Evolutionary conservation across 2,329 filamentous ascomycete species (phyloP).

Genomic region (Alternaria alternata): DNA sequence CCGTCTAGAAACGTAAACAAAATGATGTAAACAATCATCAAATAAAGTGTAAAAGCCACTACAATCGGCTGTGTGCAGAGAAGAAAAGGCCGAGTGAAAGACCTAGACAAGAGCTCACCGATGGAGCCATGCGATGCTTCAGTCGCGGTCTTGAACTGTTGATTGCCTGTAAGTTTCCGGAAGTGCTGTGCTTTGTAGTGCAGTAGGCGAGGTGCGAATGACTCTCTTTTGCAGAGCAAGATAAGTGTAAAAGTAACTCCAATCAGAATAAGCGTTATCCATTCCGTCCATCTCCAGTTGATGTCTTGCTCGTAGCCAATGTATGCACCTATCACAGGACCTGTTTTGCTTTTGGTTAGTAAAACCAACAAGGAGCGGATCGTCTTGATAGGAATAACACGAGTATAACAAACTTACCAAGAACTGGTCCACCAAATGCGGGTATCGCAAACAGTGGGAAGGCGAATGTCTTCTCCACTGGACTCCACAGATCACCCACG

Average conservation of each 20-base stretch:
- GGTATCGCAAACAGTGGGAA: constrained; percentile 37
- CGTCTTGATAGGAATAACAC: neutral
- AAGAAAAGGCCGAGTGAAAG: constrained; percentile 55
- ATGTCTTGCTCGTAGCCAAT: constrained; percentile 27
- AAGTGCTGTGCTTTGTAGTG: constrained; percentile 49
- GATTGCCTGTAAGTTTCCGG: constrained; percentile 45
- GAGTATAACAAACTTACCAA: constrained; percentile 13
- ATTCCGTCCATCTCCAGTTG: constrained; percentile 40
- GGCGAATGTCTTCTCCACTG: constrained; percentile 33
- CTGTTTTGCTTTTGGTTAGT: constrained; percentile 29
- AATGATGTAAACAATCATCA: constrained; percentile 63
- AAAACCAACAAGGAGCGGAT: neutral
- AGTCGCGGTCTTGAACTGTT: constrained; percentile 56
- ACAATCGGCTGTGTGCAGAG: constrained; percentile 57
- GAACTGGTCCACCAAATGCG: constrained; percentile 23
- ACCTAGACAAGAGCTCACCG: constrained; percentile 38
- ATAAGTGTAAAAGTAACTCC: constrained; percentile 20
- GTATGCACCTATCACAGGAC: constrained; percentile 55
- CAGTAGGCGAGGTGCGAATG: constrained; percentile 30
- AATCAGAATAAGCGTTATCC: constrained; percentile 35
- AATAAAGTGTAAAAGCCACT: constrained; percentile 59
- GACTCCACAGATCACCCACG: constrained; percentile 30
- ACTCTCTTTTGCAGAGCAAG: constrained; percentile 31
- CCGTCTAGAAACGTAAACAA: constrained; percentile 64
- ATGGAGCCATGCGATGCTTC: constrained; percentile 53